phyloP scores from a whole-genome alignment of 176 grass and related monocot genomes.

The Rhynchospora tenuis region DNA sequence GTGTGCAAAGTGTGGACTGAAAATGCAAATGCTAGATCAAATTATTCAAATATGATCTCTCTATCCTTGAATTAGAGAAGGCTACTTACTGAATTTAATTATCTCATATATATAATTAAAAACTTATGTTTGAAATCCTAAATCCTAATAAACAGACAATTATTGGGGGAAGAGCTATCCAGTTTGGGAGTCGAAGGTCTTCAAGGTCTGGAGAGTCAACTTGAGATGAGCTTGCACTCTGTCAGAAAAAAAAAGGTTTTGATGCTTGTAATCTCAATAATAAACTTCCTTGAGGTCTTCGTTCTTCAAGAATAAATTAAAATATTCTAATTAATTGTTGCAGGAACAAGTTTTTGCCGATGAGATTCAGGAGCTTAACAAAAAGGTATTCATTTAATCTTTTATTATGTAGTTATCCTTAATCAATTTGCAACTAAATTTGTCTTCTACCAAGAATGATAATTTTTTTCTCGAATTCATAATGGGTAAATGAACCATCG shows the following conservation, averaged over 20 bases:
- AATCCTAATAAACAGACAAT: conserved; percentile 9
- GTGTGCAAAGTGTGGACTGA: no score
- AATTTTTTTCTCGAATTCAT: not conserved
- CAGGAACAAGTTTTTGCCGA: conserved; percentile 22
- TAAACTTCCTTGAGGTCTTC: not conserved
- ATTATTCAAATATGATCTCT: no score
- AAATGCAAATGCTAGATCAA: no score
- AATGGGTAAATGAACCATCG: not conserved
- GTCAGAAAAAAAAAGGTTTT: conserved; percentile 41
- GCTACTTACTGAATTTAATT: not conserved
- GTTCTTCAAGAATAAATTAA: not conserved
- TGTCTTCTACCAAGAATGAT: not conserved
- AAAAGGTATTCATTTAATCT: conserved; percentile 20
- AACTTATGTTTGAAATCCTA: not conserved
- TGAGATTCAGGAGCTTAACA: conserved; percentile 27
- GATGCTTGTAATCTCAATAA: not conserved
- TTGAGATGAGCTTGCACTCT: conserved; percentile 28
- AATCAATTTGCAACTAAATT: not conserved
- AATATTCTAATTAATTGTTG: not conserved
- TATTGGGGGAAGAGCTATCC: conserved; percentile 42
- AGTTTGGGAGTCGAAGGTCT: conserved; percentile 30
- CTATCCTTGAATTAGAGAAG: no score
- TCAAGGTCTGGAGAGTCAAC: conserved; percentile 33
- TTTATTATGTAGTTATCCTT: not conserved
- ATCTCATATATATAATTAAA: not conserved